Conservation (phyloP, 1,284 basidiomycete species). For the Hypsizygus ulmarius region DNA sequence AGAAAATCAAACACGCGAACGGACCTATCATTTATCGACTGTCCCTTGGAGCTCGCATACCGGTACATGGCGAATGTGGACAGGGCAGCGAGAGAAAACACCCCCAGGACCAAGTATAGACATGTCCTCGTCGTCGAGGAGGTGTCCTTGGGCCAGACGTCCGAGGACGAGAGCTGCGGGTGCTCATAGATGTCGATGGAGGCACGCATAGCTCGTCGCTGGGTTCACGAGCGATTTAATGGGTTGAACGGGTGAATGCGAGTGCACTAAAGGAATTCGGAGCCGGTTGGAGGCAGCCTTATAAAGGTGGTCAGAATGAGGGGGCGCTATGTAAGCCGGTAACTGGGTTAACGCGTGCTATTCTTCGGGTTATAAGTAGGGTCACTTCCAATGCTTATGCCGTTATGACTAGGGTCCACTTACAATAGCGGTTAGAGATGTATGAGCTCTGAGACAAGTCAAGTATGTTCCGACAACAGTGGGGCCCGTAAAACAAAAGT, state of each 20-base stretch:
- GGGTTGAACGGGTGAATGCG: background rate
- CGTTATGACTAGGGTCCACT: no score
- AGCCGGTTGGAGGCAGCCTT: background rate
- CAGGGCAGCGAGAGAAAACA: constrained; percentile 1
- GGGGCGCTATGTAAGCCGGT: no score
- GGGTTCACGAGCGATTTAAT: background rate
- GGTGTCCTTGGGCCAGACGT: constrained; percentile 5
- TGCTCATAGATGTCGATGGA: constrained; percentile 5
- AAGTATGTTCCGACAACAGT: no score
- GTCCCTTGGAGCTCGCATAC: constrained; percentile 1
- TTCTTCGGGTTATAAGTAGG: no score
- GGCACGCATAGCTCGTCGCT: constrained; percentile 1
- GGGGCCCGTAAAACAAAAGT: no score
- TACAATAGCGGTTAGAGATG: no score
- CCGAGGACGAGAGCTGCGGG: constrained; percentile 4
- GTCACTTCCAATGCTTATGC: no score
- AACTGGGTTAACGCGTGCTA: no score
- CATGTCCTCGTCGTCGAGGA: background rate
- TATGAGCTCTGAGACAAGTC: no score
- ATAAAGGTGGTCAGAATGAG: background rate
- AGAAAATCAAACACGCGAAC: background rate
- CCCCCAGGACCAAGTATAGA: constrained; percentile 4
- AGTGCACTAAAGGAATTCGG: background rate
- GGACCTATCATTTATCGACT: constrained; percentile 7
- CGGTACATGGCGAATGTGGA: constrained; percentile 4